Conservation (phyloP, 192 early-diverging fungal species). For the Backusella macrospora region DNA sequence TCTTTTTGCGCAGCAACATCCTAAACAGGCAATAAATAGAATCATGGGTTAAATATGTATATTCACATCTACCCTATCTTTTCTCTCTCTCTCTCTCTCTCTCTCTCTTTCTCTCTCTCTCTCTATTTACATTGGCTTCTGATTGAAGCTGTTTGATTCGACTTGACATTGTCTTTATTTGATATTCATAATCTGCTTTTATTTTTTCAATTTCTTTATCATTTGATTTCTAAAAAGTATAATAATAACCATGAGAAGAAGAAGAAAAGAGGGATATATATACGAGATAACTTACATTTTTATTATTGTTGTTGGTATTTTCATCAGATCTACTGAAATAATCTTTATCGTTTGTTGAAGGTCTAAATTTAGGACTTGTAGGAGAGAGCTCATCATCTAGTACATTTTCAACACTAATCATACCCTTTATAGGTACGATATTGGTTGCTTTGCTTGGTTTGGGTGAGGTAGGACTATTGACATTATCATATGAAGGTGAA, state of each 20-base stretch:
- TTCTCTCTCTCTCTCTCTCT: neutral
- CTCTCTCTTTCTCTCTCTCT: neutral
- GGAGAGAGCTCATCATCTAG: neutral
- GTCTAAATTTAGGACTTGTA: neutral
- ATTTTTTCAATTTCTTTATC: conserved; percentile 14
- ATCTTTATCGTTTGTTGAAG: conserved; percentile 4
- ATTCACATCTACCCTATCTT: neutral
- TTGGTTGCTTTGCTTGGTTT: conserved; percentile 33
- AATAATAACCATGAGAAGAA: too few species aligned
- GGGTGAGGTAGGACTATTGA: neutral
- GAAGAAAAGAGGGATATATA: neutral
- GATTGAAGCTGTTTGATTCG: conserved; percentile 68
- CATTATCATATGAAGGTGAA: conserved; percentile 7
- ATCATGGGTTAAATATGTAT: neutral
- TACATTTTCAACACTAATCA: conserved; percentile 25
- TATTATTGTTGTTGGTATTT: neutral
- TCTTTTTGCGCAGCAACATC: neutral
- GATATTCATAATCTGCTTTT: conserved; percentile 65
- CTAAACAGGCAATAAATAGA: neutral
- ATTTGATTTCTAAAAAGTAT: neutral
- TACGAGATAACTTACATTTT: neutral
- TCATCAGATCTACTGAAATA: conserved; percentile 14
- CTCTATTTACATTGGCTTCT: conserved; percentile 30
- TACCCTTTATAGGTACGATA: conserved; percentile 31
- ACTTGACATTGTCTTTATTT: conserved; percentile 60